A percentile compares a stretch with the other conserved stretches of the same genome.
These are phyloP conservation scores for Termitomyces sp. DNA, from an alignment of 768 basidiomycete genomes.

Conservation along the genomic window DNA sequence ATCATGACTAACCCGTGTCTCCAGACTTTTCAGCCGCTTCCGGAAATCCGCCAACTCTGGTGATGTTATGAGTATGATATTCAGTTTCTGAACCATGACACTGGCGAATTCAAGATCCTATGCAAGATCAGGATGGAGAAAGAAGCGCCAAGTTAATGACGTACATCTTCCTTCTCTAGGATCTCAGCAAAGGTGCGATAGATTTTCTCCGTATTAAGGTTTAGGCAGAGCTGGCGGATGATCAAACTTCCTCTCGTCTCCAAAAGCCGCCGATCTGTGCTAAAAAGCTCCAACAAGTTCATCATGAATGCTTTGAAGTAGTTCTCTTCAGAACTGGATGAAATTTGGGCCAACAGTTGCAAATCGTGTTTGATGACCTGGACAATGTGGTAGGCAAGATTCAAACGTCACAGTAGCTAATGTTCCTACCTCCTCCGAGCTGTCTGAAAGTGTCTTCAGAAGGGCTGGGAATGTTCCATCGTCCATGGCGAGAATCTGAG, in stretches of 20 bases:
- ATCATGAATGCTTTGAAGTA: constrained; percentile 97
- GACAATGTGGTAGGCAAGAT: neutral
- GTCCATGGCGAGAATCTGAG: constrained; percentile 91
- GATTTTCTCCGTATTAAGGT: constrained; percentile 92
- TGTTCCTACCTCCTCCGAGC: constrained; percentile 78
- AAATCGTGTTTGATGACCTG: constrained; percentile 95
- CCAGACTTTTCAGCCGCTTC: constrained; percentile 86
- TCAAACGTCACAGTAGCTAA: neutral
- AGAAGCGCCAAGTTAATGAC: constrained; percentile 10
- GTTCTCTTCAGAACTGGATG: constrained; percentile 89
- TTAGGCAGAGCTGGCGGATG: constrained; percentile 89
- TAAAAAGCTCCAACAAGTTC: constrained; percentile 90
- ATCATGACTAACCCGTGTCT: constrained; percentile 66
- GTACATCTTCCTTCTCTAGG: constrained; percentile 93
- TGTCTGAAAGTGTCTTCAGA: constrained; percentile 92
- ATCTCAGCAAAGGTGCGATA: constrained; percentile 97
- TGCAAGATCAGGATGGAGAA: neutral
- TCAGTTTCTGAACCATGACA: constrained; percentile 95
- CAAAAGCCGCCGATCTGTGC: constrained; percentile 85
- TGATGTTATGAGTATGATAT: constrained; percentile 93
- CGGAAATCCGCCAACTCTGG: constrained; percentile 95
- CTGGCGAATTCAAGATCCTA: constrained; percentile 98
- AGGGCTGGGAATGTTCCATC: constrained; percentile 96
- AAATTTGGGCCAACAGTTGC: constrained; percentile 94
- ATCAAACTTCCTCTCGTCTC: constrained; percentile 94